Evolutionary conservation across 148 eudicot genomes (phyloP).

Genomic region (Diospyros kaki): DNA sequence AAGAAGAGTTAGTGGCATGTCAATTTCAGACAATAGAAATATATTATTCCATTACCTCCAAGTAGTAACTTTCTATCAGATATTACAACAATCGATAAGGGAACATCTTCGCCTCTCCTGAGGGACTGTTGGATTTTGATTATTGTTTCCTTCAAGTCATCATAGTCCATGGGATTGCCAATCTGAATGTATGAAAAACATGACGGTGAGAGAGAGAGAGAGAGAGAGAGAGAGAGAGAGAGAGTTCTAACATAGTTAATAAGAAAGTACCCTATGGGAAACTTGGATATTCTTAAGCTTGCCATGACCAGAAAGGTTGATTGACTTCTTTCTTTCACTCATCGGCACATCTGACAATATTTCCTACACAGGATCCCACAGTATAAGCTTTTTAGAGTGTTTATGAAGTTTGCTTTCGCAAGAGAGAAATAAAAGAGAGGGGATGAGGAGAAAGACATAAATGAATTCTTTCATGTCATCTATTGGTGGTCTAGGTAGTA

Average conservation of each 20-base stretch:
- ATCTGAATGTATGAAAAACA: conserved; percentile 34
- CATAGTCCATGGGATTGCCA: conserved; percentile 84
- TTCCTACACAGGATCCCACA: conserved; percentile 41
- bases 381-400: background rate
- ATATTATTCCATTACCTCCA: conserved; percentile 49
- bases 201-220: conserved; percentile 9
- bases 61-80: conserved; percentile 66
- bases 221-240: conserved; percentile 1
- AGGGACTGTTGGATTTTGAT: conserved; percentile 43
- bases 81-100: conserved; percentile 77
- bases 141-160: conserved; percentile 60
- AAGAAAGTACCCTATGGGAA: conserved; percentile 59
- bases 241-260: background rate
- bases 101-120: conserved; percentile 47
- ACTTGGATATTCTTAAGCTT: conserved; percentile 64
- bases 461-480: no score
- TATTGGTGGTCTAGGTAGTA: background rate
- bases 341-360: conserved; percentile 78
- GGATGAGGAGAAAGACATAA: background rate
- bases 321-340: conserved; percentile 50
- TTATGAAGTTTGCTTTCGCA: background rate
- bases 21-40: conserved; percentile 6
- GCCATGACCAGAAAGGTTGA: conserved; percentile 36
- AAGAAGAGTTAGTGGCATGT: conserved; percentile 18
- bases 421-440: background rate